A percentile compares a stretch with the other conserved stretches of the same genome.
Evolutionary conservation across 176 grass and related monocot species (phyloP).

Genomic region (Eragrostis curvula): DNA sequence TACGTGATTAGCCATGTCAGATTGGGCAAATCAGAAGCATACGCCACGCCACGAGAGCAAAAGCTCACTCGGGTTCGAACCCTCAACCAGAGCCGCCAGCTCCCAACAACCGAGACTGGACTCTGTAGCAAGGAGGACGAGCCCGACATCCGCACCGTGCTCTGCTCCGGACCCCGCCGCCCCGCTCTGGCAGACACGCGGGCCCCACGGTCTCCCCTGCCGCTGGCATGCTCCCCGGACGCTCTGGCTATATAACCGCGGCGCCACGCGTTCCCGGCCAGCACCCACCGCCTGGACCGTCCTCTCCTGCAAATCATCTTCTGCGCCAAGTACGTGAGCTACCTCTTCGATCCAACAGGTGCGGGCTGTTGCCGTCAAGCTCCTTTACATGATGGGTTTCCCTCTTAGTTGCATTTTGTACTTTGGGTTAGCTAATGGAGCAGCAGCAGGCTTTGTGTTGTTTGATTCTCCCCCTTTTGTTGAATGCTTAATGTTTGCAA

Average conservation of each 20-base stretch:
- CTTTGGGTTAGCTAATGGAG: neutral
- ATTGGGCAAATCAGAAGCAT: neutral
- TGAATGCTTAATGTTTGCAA: no score
- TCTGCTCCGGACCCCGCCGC: neutral
- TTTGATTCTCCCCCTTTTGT: neutral
- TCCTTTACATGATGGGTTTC: neutral
- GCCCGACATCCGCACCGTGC: constrained; percentile 1
- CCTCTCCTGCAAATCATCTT: neutral
- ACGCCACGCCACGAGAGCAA: neutral
- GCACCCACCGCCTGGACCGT: neutral
- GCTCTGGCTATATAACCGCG: constrained; percentile 40
- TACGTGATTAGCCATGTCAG: neutral
- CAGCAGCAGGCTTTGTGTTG: neutral
- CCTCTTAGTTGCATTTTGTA: neutral
- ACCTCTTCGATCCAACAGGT: constrained; percentile 29
- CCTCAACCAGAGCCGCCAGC: neutral
- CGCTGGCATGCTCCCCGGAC: constrained; percentile 34
- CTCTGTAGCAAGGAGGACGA: neutral
- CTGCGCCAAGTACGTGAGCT: neutral
- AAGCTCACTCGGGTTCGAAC: neutral
- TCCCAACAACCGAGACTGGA: neutral
- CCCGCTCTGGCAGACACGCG: constrained; percentile 27
- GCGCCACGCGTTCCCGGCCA: neutral
- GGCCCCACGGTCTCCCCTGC: constrained; percentile 48
- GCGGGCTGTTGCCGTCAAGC: neutral